These are phyloP conservation scores for Colletotrichum karsti DNA, from an alignment of 2,329 filamentous ascomycete genomes.

Conservation along the genomic window DNA sequence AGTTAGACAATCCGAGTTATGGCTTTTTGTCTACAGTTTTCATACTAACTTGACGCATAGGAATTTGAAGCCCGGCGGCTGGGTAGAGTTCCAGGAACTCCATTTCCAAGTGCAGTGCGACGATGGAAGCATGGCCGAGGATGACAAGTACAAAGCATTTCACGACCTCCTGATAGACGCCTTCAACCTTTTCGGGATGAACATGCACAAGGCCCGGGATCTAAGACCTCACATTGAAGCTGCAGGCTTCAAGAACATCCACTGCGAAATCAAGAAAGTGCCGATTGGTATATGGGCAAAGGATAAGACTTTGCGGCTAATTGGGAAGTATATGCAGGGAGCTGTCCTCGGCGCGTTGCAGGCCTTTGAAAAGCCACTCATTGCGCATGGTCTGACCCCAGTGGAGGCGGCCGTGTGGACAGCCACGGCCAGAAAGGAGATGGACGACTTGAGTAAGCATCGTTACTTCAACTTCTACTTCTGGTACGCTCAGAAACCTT, in stretches of 20 bases:
- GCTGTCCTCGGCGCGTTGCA: slow-evolving; percentile 51
- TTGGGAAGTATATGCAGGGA: slow-evolving; percentile 54
- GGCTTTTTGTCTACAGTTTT: no score
- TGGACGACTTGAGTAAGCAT: slow-evolving; percentile 46
- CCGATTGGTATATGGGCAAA: slow-evolving; percentile 55
- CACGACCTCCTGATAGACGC: slow-evolving; percentile 32
- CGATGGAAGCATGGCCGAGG: slow-evolving; percentile 50
- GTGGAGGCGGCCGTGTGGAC: slow-evolving; percentile 44
- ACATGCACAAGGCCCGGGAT: slow-evolving; percentile 42
- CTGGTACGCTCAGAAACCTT: slow-evolving; percentile 53
- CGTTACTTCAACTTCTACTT: slow-evolving; percentile 53
- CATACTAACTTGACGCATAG: slow-evolving; percentile 34
- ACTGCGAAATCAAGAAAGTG: slow-evolving; percentile 50
- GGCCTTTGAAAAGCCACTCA: slow-evolving; percentile 50
- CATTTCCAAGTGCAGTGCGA: slow-evolving; percentile 51
- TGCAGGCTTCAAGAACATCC: slow-evolving; percentile 54
- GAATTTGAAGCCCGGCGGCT: slow-evolving; percentile 55
- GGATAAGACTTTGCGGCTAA: slow-evolving; percentile 47
- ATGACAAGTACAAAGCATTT: slow-evolving; percentile 46
- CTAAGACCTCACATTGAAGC: slow-evolving; percentile 45
- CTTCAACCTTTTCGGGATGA: slow-evolving; percentile 39
- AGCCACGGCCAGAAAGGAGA: slow-evolving; percentile 39
- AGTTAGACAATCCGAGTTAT: no score
- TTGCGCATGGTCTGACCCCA: slow-evolving; percentile 43
- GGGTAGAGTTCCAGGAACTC: slow-evolving; percentile 60